Conservation (phyloP, 2,329 filamentous ascomycete genomes). For the Magnaporthiopsis incrustans region DNA sequence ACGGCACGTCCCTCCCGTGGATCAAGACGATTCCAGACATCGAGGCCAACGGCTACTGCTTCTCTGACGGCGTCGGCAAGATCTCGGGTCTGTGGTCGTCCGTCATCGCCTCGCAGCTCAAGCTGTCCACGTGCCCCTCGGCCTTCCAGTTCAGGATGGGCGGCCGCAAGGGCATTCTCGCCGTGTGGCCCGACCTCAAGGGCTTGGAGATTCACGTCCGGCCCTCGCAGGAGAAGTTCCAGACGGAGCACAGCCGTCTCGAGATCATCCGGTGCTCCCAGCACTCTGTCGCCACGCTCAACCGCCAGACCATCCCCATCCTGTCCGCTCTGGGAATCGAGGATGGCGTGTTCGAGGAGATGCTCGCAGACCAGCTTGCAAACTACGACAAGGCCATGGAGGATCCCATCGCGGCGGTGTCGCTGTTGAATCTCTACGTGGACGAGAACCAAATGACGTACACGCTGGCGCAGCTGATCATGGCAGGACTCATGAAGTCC, state of each 20-base stretch:
- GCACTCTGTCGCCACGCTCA: conserved; percentile 71
- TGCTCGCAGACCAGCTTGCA: conserved; percentile 59
- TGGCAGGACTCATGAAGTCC: conserved; percentile 66
- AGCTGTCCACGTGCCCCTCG: conserved; percentile 58
- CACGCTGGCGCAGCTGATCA: conserved; percentile 65
- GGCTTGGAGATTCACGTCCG: conserved; percentile 68
- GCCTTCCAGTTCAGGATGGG: conserved; percentile 88
- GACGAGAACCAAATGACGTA: conserved; percentile 81
- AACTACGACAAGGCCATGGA: conserved; percentile 64
- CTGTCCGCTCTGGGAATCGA: conserved; percentile 69
- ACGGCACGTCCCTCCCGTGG: conserved; percentile 50
- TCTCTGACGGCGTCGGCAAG: conserved; percentile 89
- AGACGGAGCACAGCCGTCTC: conserved; percentile 31
- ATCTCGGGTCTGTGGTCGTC: conserved; percentile 73
- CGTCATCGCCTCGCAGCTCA: conserved; percentile 65
- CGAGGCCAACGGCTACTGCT: conserved; percentile 58
- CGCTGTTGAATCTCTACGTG: conserved; percentile 64
- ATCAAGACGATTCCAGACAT: conserved; percentile 63
- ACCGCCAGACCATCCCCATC: conserved; percentile 85
- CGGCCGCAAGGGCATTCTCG: conserved; percentile 84
- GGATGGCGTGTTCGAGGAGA: conserved; percentile 55
- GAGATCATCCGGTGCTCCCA: conserved; percentile 81
- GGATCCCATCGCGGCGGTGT: conserved; percentile 54
- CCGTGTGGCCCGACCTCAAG: conserved; percentile 48
- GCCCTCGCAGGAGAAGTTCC: conserved; percentile 82